Evolutionary conservation across 208 protist species (phyloP).

Genomic region (Leishmania martiniquensis): DNA sequence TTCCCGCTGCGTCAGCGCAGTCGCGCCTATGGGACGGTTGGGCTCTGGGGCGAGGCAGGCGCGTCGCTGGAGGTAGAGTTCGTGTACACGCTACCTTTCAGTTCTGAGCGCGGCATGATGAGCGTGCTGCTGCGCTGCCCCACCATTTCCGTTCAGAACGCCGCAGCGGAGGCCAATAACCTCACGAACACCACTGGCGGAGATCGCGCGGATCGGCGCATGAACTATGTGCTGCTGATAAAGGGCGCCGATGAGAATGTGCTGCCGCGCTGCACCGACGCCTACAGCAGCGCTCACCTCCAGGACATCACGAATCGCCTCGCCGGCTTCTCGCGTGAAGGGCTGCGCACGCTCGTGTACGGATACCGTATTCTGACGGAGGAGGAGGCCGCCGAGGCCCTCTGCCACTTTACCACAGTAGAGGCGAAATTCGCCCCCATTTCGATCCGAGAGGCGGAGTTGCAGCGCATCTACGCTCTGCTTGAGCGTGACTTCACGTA

Average conservation of each 20-base stretch:
- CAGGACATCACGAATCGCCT: constrained; percentile 19
- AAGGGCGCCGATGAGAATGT: constrained; percentile 88
- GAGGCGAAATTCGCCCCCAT: constrained; percentile 24
- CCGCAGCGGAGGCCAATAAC: neutral
- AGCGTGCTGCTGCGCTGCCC: constrained; percentile 61
- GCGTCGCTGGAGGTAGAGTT: constrained; percentile 33
- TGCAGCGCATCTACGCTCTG: constrained; percentile 43
- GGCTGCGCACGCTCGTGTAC: constrained; percentile 75
- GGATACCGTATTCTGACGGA: constrained; percentile 55
- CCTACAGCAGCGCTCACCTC: constrained; percentile 27
- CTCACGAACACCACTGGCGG: neutral
- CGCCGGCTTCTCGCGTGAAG: constrained; percentile 39
- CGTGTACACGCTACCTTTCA: constrained; percentile 73
- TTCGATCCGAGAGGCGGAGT: constrained; percentile 25
- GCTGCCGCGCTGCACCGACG: constrained; percentile 46
- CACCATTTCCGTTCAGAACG: neutral
- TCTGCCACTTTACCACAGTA: constrained; percentile 26
- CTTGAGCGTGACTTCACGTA: constrained; percentile 92
- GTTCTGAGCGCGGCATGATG: constrained; percentile 83
- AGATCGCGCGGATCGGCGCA: neutral
- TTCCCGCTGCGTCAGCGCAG: constrained; percentile 55
- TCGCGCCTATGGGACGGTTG: constrained; percentile 30
- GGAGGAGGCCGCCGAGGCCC: constrained; percentile 43
- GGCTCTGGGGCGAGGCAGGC: constrained; percentile 22
- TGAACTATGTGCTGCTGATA: constrained; percentile 54